Evolutionary conservation across 768 basidiomycete species (phyloP).

Genomic region (Tylopilus sp.): DNA sequence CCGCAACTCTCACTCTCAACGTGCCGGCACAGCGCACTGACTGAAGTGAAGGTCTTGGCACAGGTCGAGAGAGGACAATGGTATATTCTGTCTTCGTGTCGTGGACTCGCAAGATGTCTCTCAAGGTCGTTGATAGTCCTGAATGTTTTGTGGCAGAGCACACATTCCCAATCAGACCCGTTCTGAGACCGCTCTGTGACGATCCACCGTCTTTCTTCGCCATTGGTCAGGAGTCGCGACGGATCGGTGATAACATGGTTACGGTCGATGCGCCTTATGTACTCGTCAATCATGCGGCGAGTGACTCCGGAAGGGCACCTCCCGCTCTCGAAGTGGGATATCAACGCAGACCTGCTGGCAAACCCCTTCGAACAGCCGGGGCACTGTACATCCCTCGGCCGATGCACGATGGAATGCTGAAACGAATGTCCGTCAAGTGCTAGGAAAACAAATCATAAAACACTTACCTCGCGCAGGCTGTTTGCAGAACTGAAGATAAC

Average conservation of each 20-base stretch:
- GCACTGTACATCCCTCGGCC: conserved; percentile 35
- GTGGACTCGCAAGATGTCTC: conserved; percentile 61
- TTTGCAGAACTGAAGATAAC: conserved; percentile 37
- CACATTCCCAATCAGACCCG: conserved; percentile 53
- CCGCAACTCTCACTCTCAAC: conserved; percentile 63
- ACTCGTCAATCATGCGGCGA: conserved; percentile 34
- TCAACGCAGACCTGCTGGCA: conserved; percentile 50
- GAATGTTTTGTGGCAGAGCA: conserved; percentile 51
- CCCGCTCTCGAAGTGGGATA: conserved; percentile 63
- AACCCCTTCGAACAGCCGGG: conserved; percentile 46
- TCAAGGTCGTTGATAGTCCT: conserved; percentile 46
- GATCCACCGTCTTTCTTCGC: neutral
- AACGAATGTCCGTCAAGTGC: neutral
- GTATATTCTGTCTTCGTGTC: conserved; percentile 51
- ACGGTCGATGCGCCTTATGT: conserved; percentile 43
- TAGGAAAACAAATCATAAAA: no score
- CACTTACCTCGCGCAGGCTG: conserved; percentile 16
- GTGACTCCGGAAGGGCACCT: conserved; percentile 49
- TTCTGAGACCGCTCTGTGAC: conserved; percentile 44
- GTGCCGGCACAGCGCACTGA: conserved; percentile 62
- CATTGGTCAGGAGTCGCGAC: conserved; percentile 42
- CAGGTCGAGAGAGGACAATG: conserved; percentile 52
- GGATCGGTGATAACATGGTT: conserved; percentile 54
- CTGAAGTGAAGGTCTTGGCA: conserved; percentile 39
- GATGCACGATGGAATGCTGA: conserved; percentile 56